Conservation (phyloP, 371 early-diverging fungal genomes). For the Mucor sp. region DNA sequence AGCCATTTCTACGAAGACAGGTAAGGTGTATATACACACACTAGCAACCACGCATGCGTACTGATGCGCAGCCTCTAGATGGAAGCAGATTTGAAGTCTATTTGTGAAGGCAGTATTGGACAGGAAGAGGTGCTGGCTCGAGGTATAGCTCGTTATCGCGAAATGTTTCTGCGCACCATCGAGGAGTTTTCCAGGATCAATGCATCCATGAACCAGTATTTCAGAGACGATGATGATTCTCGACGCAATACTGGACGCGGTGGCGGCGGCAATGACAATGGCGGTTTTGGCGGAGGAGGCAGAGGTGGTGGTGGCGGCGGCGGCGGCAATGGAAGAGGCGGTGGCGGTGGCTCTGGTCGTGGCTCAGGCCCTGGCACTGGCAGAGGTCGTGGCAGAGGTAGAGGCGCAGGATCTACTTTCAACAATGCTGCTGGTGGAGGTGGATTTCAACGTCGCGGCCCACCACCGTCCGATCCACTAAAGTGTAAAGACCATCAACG, state of each 20-base stretch:
- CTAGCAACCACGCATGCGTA: not conserved
- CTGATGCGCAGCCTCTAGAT: slow-evolving; percentile 41
- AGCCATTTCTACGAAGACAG: slow-evolving; percentile 83
- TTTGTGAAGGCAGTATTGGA: slow-evolving; percentile 64
- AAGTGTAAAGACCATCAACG: slow-evolving; percentile 29
- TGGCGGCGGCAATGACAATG: not conserved
- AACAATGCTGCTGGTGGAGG: not conserved
- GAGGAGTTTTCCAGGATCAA: slow-evolving; percentile 51
- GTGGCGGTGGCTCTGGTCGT: not conserved
- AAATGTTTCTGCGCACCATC: slow-evolving; percentile 59
- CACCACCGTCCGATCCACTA: not conserved
- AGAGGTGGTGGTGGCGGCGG: not conserved
- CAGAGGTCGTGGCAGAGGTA: not conserved
- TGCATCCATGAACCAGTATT: slow-evolving; percentile 41
- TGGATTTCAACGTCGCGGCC: not conserved
- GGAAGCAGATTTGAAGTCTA: slow-evolving; percentile 70
- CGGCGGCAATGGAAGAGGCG: not conserved
- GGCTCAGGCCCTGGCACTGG: not conserved
- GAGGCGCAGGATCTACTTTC: not conserved
- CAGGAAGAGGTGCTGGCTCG: slow-evolving; percentile 64
- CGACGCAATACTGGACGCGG: not conserved
- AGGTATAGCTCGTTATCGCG: slow-evolving; percentile 61
- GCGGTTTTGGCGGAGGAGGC: not conserved
- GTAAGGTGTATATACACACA: slow-evolving; percentile 39
- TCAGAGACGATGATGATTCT: slow-evolving; percentile 29